Evolutionary conservation across 345 rosid species (phyloP).

Genomic region (Kernera saxatilis): DNA sequence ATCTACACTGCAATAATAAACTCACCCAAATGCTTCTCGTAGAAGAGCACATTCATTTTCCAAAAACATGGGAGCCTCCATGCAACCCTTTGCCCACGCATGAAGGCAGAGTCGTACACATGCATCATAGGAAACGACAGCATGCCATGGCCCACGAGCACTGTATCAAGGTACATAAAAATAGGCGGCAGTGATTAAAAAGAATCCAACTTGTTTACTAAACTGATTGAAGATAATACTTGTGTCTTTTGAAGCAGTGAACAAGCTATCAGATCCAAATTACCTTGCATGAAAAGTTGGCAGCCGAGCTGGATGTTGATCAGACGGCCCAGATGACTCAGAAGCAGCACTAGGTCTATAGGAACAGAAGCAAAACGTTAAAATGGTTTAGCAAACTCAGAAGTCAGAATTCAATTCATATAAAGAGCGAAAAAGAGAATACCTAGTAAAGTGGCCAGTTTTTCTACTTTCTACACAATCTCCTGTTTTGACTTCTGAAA

Average conservation of each 20-base stretch:
- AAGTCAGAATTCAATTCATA: neutral
- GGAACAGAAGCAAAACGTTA: constrained; percentile 15
- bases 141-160: constrained; percentile 95
- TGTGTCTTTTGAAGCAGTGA: constrained; percentile 9
- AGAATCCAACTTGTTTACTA: neutral
- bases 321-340: constrained; percentile 51
- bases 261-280: neutral
- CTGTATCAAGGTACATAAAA: constrained; percentile 37
- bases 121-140: constrained; percentile 92
- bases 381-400: neutral
- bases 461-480: constrained; percentile 37
- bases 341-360: constrained; percentile 45
- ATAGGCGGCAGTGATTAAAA: constrained; percentile 9
- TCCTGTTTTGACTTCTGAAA: constrained; percentile 34
- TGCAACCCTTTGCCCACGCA: constrained; percentile 98
- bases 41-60: constrained; percentile 88
- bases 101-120: constrained; percentile 96
- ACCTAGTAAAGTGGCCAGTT: constrained; percentile 56
- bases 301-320: constrained; percentile 58
- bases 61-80: constrained; percentile 94
- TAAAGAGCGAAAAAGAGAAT: neutral
- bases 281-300: constrained; percentile 97
- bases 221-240: neutral
- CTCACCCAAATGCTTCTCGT: constrained; percentile 88
- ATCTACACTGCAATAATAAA: neutral